phyloP scores from a whole-genome alignment of 179 eudicot genomes.

The Nepenthes alata region DNA sequence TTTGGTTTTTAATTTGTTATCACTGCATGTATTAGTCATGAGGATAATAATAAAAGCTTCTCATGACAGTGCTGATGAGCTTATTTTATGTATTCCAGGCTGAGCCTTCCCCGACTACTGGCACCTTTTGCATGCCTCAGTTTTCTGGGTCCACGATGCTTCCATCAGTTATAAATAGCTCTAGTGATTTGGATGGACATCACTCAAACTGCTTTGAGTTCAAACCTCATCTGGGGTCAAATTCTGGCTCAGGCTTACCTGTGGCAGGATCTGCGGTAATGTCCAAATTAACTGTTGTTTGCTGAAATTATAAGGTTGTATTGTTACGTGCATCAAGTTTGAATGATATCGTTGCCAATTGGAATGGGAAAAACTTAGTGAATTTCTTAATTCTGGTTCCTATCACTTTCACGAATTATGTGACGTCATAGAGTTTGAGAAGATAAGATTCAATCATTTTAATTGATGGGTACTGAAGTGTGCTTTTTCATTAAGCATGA shows the following conservation, averaged over 20 bases:
- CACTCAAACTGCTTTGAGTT: constrained; percentile 59
- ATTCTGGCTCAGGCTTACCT: constrained; percentile 42
- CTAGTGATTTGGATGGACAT: constrained; percentile 33
- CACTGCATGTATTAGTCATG: constrained; percentile 1
- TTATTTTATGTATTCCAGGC: constrained; percentile 43
- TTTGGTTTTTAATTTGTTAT: background rate
- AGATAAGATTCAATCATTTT: too few species aligned
- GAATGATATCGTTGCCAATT: background rate
- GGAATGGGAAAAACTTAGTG: too few species aligned
- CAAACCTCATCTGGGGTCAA: constrained; percentile 48
- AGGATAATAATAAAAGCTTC: constrained; percentile 12
- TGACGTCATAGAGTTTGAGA: too few species aligned
- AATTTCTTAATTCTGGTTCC: too few species aligned
- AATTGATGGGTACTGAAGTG: too few species aligned
- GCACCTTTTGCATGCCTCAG: constrained; percentile 72
- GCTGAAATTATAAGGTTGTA: background rate
- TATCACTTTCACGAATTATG: too few species aligned
- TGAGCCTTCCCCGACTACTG: constrained; percentile 97
- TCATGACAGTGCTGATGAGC: constrained; percentile 6
- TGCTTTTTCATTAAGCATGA: background rate
- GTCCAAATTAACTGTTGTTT: constrained; percentile 11
- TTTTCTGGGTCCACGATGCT: constrained; percentile 27
- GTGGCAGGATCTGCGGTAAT: constrained; percentile 46
- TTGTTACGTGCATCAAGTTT: constrained; percentile 1
- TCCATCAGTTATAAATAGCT: constrained; percentile 31